These are phyloP conservation scores for Sporisorium exsertum DNA, from an alignment of 1,284 basidiomycete genomes.

Conservation along the genomic window DNA sequence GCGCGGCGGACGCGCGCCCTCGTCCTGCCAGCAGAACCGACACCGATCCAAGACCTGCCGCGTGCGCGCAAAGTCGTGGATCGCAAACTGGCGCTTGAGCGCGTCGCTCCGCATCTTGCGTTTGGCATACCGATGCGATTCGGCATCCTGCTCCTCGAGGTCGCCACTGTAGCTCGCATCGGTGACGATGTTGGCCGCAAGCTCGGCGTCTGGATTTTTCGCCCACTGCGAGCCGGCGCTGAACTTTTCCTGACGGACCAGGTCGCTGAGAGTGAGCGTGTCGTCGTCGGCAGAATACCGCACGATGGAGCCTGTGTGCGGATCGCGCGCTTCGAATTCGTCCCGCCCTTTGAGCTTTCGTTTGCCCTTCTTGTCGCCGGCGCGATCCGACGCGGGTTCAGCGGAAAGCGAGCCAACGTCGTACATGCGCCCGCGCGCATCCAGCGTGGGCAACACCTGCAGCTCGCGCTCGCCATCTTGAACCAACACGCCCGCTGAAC, in stretches of 20 bases:
- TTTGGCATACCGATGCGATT: conserved; percentile 88
- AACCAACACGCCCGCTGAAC: conserved; percentile 15
- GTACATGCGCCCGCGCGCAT: conserved; percentile 86
- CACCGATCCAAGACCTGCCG: conserved; percentile 88
- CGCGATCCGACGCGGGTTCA: conserved; percentile 42
- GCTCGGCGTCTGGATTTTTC: conserved; percentile 89
- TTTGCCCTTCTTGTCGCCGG: conserved; percentile 71
- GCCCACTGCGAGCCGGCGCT: conserved; percentile 87
- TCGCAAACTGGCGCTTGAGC: conserved; percentile 95
- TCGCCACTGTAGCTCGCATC: conserved; percentile 81
- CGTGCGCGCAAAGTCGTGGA: conserved; percentile 92
- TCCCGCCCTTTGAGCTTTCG: conserved; percentile 76
- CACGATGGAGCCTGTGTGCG: conserved; percentile 73
- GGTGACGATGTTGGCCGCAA: conserved; percentile 85
- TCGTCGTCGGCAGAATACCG: conserved; percentile 79
- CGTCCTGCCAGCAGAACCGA: conserved; percentile 72
- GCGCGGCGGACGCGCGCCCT: conserved; percentile 76
- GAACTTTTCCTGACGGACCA: conserved; percentile 91
- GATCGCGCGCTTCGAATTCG: conserved; percentile 86
- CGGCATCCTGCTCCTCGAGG: conserved; percentile 95
- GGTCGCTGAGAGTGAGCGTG: conserved; percentile 83
- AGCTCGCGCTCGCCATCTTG: conserved; percentile 70
- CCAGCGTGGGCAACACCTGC: conserved; percentile 89
- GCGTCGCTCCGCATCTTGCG: conserved; percentile 95
- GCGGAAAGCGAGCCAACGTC: conserved; percentile 82